Base-by-base conservation (phyloP, 805 yeast genomes). In the Hanseniaspora valbyensis region DNA sequence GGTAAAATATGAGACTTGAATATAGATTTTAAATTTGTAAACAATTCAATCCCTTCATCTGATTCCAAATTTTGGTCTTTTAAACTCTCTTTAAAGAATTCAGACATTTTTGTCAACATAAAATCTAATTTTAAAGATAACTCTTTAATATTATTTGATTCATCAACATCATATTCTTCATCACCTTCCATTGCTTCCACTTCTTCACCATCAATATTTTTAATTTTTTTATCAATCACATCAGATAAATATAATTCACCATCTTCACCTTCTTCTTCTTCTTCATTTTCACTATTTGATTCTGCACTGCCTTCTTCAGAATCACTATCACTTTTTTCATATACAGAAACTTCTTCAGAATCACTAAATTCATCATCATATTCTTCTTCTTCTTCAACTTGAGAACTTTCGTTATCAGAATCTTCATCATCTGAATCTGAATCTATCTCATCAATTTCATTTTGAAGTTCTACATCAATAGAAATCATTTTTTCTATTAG, bases 391-490 rank as follows among this genome's bases (percentile, higher is more conserved):
- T 57, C 63, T 7, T 63, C 66, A 6, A 63, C 66, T 12, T 62
- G 69, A 2, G 65, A 72, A 13, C 67, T 72, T 2, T 61, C 68
- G 2, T 54, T 61, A 16, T 46, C 56, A 25, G 57, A 65, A 10
- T 55, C 60, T 4, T 59, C 66, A 4, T 59, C 68, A 16, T 61
- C 68, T 1, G 61, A 69, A 16, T 61, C 68, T 1, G 61, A 69
- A 61, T 84, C 95, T 51, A 82, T 67, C 56, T 85, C 95, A 58
- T 88, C 95, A 52, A 86, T 67, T 58, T 83, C 92, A 60, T 85
- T 87, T 59, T 87, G 95, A 52, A 89, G 70, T 64, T 88, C 97
- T 4, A 89, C 96, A 65, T 90, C 98, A 42, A 92, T 70, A 56
- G 85, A 83, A 53, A 92, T 86, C 51, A 84, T 74, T 54, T 80